Evolutionary conservation across 805 yeast genomes (phyloP).

Genomic region (Ogataea nonfermentans): DNA sequence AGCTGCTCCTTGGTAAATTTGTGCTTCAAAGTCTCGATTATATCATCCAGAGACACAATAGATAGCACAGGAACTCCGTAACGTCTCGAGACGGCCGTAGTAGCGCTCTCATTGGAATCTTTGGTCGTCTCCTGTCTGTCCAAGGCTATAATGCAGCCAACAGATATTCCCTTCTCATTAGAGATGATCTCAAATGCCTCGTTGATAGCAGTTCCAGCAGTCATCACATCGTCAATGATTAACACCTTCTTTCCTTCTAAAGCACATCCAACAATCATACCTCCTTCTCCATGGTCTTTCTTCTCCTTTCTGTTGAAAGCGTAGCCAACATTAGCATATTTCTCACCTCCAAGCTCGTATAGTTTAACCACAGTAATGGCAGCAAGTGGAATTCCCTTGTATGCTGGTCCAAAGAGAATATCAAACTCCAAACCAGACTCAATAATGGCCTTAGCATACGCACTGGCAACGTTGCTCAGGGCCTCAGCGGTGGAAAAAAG

Average conservation of each 20-base stretch:
- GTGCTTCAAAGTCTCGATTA: slow-evolving; percentile 56
- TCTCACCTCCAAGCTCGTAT: slow-evolving; percentile 84
- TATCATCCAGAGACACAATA: slow-evolving; percentile 74
- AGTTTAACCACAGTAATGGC: slow-evolving; percentile 90
- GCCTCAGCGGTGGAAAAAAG: slow-evolving; percentile 77
- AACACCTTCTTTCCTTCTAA: slow-evolving; percentile 70
- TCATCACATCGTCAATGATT: slow-evolving; percentile 95
- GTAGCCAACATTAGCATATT: slow-evolving; percentile 71
- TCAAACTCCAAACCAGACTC: slow-evolving; percentile 82
- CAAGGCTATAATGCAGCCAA: slow-evolving; percentile 85
- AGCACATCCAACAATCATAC: slow-evolving; percentile 82
- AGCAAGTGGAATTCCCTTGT: slow-evolving; percentile 94
- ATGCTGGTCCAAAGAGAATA: slow-evolving; percentile 94
- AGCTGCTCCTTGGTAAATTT: slow-evolving; percentile 59
- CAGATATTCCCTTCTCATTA: slow-evolving; percentile 66
- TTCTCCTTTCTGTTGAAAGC: slow-evolving; percentile 96
- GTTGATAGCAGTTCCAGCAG: slow-evolving; percentile 97
- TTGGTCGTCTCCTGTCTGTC: slow-evolving; percentile 92
- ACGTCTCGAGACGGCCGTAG: slow-evolving; percentile 69
- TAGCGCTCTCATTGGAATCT: slow-evolving; percentile 68
- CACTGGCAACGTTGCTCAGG: slow-evolving; percentile 75
- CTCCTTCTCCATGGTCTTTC: slow-evolving; percentile 99
- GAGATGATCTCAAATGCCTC: slow-evolving; percentile 85
- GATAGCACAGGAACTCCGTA: slow-evolving; percentile 80
- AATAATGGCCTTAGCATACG: slow-evolving; percentile 87